phyloP scores from a whole-genome alignment of 2,329 filamentous ascomycete species.

The Aquanectria penicillioides region DNA sequence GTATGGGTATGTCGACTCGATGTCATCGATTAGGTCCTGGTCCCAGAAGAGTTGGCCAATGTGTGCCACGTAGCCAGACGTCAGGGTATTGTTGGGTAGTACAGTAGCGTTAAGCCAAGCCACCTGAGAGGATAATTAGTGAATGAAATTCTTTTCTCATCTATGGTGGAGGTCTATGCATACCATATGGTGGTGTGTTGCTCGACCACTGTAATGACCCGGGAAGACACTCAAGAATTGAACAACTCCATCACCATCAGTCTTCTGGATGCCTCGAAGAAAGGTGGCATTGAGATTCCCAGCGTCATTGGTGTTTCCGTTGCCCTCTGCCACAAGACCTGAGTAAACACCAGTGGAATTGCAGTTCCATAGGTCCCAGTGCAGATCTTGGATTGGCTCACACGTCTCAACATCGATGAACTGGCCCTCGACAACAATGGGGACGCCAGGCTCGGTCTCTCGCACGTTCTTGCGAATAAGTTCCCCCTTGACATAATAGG shows the following conservation, averaged over 20 bases:
- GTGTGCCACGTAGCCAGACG: slow-evolving; percentile 60
- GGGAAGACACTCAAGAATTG: slow-evolving; percentile 48
- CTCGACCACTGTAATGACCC: slow-evolving; percentile 49
- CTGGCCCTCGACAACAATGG: slow-evolving; percentile 51
- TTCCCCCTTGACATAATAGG: slow-evolving; percentile 2
- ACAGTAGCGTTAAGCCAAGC: slow-evolving; percentile 38
- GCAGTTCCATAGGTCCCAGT: slow-evolving; percentile 57
- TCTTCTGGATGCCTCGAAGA: slow-evolving; percentile 46
- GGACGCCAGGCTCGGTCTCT: neutral
- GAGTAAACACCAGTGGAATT: slow-evolving; percentile 59
- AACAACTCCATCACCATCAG: slow-evolving; percentile 45
- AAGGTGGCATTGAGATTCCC: slow-evolving; percentile 39
- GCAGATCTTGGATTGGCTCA: slow-evolving; percentile 49
- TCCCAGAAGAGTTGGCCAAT: slow-evolving; percentile 69
- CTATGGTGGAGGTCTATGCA: slow-evolving; percentile 25
- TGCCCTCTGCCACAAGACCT: slow-evolving; percentile 49
- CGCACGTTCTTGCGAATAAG: neutral
- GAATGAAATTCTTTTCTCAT: neutral
- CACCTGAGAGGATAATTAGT: neutral
- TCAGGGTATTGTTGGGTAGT: slow-evolving; percentile 59
- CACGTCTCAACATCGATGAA: slow-evolving; percentile 55
- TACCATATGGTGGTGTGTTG: slow-evolving; percentile 47
- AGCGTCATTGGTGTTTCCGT: slow-evolving; percentile 43
- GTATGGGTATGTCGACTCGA: slow-evolving; percentile 57
- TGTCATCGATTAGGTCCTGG: slow-evolving; percentile 59